Evolutionary conservation across 805 yeast genomes (phyloP), one percentile per base, ranked within the genome.

Genomic region (Starmerella stigmatis): DNA sequence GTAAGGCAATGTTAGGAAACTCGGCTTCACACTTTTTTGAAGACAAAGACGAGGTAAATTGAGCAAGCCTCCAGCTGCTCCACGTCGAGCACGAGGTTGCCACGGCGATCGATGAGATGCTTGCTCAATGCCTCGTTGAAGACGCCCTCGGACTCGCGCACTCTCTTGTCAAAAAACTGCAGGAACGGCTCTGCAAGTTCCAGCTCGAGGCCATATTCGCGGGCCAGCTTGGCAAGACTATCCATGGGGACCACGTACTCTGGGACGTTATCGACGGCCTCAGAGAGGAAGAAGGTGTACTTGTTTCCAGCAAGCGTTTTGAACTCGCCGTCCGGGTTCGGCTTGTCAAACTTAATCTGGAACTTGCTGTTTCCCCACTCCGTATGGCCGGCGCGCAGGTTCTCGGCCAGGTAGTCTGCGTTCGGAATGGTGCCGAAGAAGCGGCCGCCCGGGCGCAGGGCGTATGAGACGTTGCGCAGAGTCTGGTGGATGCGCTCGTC

Each of bases 231-330:
- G 62, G 94, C 72, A 47, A 92, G 75, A 1, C 79, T 75, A 57
- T 89, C 96, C 63, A 92, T 86, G 1, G 96, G 97, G 6, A 92
- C 96, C 5, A 92, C 94, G 58, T 82, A 92, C 59, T 92, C 99
- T 0, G 97, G 97, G 20, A 92, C 96, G 57, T 92, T 80, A 50
- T 86, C 96, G 40, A 92, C 89, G 0, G 99, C 98, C 65, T 92
- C 98, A 52, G 78, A 78, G 47, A 92, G 66, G 65, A 70, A 84
- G 60, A 83, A 92, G 44, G 75, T 76, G 62, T 92, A 92, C 56
- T 75, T 71, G 62, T 88, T 82, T 0, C 98, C 99, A 59, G 69
- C 86, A 54, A 76, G 81, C 12, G 48, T 22, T 12, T 31, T 31
- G 44, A 56, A 57, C 20, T 44, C 42, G 20, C 49, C 54, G 13